Evolutionary conservation across 257 asterid genomes (phyloP).

Genomic region (Solanum chiquidenum): DNA sequence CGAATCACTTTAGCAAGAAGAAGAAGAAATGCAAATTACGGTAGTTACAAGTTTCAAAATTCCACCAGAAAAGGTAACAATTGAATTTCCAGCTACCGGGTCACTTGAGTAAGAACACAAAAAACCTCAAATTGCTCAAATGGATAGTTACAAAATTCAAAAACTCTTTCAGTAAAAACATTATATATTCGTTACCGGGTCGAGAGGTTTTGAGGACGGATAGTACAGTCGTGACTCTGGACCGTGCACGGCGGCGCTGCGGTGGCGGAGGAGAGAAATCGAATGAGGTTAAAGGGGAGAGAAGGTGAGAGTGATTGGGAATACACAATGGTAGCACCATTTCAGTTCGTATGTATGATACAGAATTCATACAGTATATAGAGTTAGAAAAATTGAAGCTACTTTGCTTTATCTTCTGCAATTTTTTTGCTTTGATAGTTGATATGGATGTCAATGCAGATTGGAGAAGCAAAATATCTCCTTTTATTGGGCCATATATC

Average conservation of each 20-base stretch:
- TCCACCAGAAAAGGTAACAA: too few species aligned
- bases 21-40: not conserved
- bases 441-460: not conserved
- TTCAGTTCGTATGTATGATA: not conserved
- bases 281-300: not conserved
- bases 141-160: not conserved
- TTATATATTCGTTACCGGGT: constrained; percentile 22
- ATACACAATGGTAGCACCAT: not conserved
- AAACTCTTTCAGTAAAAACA: not conserved
- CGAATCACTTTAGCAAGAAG: not conserved
- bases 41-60: too few species aligned
- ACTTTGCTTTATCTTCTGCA: too few species aligned
- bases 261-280: not conserved
- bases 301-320: not conserved
- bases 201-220: constrained; percentile 60
- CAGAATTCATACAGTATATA: not conserved
- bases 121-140: not conserved
- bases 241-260: constrained; percentile 25
- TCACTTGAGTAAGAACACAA: not conserved
- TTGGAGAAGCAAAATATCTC: not conserved
- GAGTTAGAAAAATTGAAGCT: not conserved
- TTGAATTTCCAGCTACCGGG: too few species aligned
- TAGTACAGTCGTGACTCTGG: constrained; percentile 15
- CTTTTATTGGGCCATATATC: not conserved
- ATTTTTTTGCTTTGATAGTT: not conserved